Conservation (phyloP, 768 basidiomycete genomes). For the Pisolithus microcarpus region DNA sequence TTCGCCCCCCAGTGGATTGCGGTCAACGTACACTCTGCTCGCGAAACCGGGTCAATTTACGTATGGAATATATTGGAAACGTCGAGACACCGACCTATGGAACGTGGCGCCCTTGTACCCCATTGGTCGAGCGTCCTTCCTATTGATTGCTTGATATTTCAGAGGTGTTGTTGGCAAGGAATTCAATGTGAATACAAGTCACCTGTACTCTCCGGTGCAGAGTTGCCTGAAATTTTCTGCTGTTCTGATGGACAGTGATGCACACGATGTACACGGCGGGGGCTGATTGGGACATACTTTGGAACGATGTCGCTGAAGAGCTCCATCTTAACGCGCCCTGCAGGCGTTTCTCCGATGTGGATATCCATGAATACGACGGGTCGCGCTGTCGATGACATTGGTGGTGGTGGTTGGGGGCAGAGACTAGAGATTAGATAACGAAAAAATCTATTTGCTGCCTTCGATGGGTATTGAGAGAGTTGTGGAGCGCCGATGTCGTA, state of each 20-base stretch:
- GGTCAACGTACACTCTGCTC: conserved; percentile 57
- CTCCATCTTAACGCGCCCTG: conserved; percentile 95
- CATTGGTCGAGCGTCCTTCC: conserved; percentile 68
- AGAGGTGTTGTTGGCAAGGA: background rate
- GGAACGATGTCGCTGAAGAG: conserved; percentile 93
- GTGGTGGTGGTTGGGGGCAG: conserved; percentile 2
- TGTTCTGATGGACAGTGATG: conserved; percentile 47
- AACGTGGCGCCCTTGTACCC: conserved; percentile 91
- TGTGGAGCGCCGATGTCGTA: too few relatives aligned
- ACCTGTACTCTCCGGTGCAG: conserved; percentile 97
- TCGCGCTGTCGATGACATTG: conserved; percentile 47
- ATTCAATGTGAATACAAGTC: conserved; percentile 11
- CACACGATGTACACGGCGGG: background rate
- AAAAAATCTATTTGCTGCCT: background rate
- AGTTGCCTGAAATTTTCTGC: conserved; percentile 97
- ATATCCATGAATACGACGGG: conserved; percentile 98
- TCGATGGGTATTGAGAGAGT: too few relatives aligned
- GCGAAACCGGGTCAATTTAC: conserved; percentile 4
- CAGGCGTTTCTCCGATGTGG: conserved; percentile 92
- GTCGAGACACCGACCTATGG: conserved; percentile 59
- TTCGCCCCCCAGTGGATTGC: conserved; percentile 1
- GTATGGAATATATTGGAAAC: background rate
- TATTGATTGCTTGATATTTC: conserved; percentile 12
- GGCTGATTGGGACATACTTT: conserved; percentile 48
- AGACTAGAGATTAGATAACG: background rate